Evolutionary conservation across 176 grass and related monocot genomes (phyloP), one percentile per base, ranked within the genome.

Genomic region (Bromus sterilis): DNA sequence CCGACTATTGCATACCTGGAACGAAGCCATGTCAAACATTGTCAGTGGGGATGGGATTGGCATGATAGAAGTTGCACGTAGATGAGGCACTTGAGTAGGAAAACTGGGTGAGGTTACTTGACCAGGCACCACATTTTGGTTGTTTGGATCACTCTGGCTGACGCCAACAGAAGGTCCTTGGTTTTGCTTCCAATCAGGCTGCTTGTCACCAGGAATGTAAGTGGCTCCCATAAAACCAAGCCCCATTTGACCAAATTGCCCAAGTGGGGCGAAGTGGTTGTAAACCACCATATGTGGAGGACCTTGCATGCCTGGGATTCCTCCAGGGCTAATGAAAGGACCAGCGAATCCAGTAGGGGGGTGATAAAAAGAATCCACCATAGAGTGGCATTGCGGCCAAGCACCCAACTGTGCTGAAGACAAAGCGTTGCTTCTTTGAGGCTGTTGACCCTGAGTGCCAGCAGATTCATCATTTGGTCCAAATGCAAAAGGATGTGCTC

Each of bases 241-340:
- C 32, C 96, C 96, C 71, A 99, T 80, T 86, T 99, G 96, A 80
- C 90, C 85, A 83, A 95, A 95, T 43, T 95, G 96, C 56, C 96
- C 92, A 42, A 98, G 89, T 44, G 92, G 93, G 57, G 92, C 74
- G 12, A 99, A 99, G 77, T 99, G 96, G 63, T 95, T 99, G 83
- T 99, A 99, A 34, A 99, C 89, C 39, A 99, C 82, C 96, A 99
- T 99, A 84, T 94, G 92, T 34, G 90, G 92, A 68, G 93, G 96
- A 72, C 84, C 93, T 84, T 99, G 93, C 84, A 99, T 40, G 3
- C 92, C 92, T 56, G 92, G 89, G 56, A 94, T 93, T 51, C 89
- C 93, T 87, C 96, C 96, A 44, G 96, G 96, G 51, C 82, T 86
- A 41, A 99, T 91, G 73, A 98, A 98, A 42, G 95, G 90, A 46